phyloP scores from a whole-genome alignment of 768 basidiomycete genomes.

The Dacryopinax spathularia region DNA sequence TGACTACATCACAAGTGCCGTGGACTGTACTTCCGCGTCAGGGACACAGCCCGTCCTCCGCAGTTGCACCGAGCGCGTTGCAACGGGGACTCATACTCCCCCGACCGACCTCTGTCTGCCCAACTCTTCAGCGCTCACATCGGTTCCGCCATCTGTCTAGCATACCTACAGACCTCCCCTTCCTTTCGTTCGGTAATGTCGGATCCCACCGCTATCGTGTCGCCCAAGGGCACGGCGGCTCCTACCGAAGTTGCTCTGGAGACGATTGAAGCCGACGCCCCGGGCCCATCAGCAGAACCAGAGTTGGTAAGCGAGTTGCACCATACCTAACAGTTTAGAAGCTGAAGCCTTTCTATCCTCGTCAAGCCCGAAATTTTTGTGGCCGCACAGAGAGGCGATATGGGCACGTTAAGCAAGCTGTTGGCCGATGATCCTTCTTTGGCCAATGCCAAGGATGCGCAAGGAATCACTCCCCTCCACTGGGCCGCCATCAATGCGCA shows the following conservation, averaged over 20 bases:
- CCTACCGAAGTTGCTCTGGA: neutral
- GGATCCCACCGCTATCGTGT: slow-evolving; percentile 11
- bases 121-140: no score
- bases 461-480: slow-evolving; percentile 90
- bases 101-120: no score
- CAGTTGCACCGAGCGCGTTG: no score
- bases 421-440: slow-evolving; percentile 55
- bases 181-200: neutral
- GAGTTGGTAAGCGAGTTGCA: slow-evolving; percentile 17
- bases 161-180: no score
- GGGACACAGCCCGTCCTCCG: no score
- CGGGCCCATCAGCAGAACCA: slow-evolving; percentile 16
- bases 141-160: no score
- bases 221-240: slow-evolving; percentile 6
- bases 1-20: no score
- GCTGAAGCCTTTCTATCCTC: neutral
- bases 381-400: slow-evolving; percentile 78
- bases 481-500: slow-evolving; percentile 99
- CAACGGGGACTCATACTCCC: no score
- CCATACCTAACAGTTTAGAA: neutral
- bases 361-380: slow-evolving; percentile 47
- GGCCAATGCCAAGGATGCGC: slow-evolving; percentile 67
- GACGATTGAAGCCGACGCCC: neutral
- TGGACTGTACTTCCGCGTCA: no score
- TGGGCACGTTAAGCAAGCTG: slow-evolving; percentile 45